Evolutionary conservation across 768 basidiomycete species (phyloP).

Genomic region (Suillus sp.): DNA sequence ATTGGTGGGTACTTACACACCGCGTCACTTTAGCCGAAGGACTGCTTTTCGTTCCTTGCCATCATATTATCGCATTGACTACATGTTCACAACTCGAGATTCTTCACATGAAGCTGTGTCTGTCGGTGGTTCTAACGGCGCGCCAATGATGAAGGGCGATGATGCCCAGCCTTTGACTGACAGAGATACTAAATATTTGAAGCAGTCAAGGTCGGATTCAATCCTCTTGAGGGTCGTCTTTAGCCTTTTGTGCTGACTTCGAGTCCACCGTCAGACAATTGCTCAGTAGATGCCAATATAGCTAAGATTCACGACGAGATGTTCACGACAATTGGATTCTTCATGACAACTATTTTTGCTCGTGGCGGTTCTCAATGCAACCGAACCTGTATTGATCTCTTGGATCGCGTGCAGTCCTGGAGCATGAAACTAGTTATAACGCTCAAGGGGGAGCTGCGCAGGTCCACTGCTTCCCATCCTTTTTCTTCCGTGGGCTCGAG

Average conservation of each 20-base stretch:
- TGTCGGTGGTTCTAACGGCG: background rate
- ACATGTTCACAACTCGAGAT: background rate
- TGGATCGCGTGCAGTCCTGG: background rate
- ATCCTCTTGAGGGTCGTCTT: background rate
- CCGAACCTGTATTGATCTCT: background rate
- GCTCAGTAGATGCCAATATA: background rate
- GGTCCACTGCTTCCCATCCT: background rate
- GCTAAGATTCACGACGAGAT: background rate
- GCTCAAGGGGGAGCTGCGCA: background rate
- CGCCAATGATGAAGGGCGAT: too few relatives aligned
- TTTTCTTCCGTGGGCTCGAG: conserved; percentile 2
- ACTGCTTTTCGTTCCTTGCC: background rate
- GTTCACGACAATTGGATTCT: background rate
- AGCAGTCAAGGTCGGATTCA: background rate
- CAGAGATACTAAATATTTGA: background rate
- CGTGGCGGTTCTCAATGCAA: background rate
- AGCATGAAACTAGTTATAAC: conserved; percentile 4
- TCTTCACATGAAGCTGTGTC: background rate
- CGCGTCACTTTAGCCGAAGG: background rate
- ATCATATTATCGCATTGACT: background rate
- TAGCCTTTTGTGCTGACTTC: background rate
- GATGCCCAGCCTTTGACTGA: background rate
- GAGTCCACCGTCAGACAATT: background rate
- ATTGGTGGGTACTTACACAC: background rate
- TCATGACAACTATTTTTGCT: background rate